A percentile compares a stretch with the other conserved stretches of the same genome.
Evolutionary conservation across 345 rosid species (phyloP).

Genomic region (Aquilaria sinensis): DNA sequence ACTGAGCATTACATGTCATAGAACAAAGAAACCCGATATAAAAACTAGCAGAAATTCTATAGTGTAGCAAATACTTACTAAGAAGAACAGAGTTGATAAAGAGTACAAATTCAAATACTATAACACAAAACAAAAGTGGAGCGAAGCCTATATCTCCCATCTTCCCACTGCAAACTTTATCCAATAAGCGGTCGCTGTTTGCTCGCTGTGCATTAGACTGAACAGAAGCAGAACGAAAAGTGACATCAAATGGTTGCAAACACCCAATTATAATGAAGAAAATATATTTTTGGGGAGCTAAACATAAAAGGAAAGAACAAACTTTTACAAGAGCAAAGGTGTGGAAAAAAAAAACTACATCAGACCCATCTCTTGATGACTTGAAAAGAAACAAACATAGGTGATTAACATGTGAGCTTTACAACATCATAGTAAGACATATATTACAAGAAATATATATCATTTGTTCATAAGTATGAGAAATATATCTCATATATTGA

Average conservation of each 20-base stretch:
- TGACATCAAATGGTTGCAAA: conserved; percentile 1
- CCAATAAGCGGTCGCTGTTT: conserved; percentile 28
- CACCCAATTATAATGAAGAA: neutral
- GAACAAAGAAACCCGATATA: conserved; percentile 2
- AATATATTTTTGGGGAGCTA: neutral
- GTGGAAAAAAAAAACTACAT: too few relatives aligned
- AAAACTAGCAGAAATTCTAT: conserved; percentile 5
- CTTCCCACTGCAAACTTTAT: conserved; percentile 48
- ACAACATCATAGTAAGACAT: too few relatives aligned
- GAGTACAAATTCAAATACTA: conserved; percentile 44
- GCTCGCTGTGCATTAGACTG: conserved; percentile 59
- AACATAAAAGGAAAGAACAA: too few relatives aligned
- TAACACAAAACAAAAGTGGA: conserved; percentile 50
- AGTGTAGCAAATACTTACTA: conserved; percentile 30
- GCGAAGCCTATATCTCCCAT: conserved; percentile 61
- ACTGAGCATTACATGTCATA: conserved; percentile 13
- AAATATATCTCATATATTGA: too few relatives aligned
- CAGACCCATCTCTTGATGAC: too few relatives aligned
- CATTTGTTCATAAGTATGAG: too few relatives aligned
- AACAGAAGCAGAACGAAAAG: conserved; percentile 10
- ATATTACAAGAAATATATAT: too few relatives aligned
- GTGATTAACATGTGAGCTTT: too few relatives aligned
- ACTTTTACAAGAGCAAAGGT: too few relatives aligned
- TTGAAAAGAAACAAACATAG: too few relatives aligned
- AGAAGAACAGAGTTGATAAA: conserved; percentile 71